These are phyloP conservation scores for Aureobasidium musti DNA, from an alignment of 2,329 filamentous ascomycete genomes.

Conservation along the genomic window DNA sequence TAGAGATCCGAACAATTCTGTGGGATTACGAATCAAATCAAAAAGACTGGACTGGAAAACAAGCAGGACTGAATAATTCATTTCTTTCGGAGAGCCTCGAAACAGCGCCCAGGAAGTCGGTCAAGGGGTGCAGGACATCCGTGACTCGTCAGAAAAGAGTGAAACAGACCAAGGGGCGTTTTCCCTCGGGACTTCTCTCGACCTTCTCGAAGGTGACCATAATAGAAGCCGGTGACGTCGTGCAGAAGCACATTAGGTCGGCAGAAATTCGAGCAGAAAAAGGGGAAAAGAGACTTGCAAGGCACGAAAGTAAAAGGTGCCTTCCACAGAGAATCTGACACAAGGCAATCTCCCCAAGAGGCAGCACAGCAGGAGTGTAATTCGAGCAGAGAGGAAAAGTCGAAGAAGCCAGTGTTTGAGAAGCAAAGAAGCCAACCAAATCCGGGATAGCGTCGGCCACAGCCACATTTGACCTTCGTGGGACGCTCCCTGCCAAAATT, in stretches of 20 bases:
- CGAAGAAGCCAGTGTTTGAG: constrained; percentile 16
- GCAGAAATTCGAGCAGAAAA: background rate
- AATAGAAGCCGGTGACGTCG: constrained; percentile 18
- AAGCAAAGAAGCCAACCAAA: background rate
- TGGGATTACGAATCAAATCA: constrained; percentile 19
- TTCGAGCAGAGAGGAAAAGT: constrained; percentile 25
- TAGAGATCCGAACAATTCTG: background rate
- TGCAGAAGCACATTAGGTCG: background rate
- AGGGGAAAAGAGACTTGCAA: background rate
- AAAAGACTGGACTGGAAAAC: constrained; percentile 13
- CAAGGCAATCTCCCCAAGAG: constrained; percentile 24
- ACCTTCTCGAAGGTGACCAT: constrained; percentile 25
- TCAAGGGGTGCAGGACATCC: constrained; percentile 24
- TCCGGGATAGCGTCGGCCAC: constrained; percentile 6
- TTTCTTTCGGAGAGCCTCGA: constrained; percentile 22
- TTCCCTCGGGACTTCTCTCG: constrained; percentile 15
- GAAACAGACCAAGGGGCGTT: constrained; percentile 25
- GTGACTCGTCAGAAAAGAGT: constrained; percentile 22
- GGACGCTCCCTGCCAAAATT: constrained; percentile 9
- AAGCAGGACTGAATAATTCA: constrained; percentile 12
- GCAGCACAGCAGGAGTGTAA: constrained; percentile 24
- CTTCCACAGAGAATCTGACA: constrained; percentile 15
- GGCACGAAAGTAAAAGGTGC: constrained; percentile 3
- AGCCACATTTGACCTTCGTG: constrained; percentile 21
- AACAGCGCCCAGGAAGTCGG: constrained; percentile 23